Evolutionary conservation across 441 rosid species (phyloP), one percentile per base, ranked within the genome.

Genomic region (Arabidopsis hybrid): DNA sequence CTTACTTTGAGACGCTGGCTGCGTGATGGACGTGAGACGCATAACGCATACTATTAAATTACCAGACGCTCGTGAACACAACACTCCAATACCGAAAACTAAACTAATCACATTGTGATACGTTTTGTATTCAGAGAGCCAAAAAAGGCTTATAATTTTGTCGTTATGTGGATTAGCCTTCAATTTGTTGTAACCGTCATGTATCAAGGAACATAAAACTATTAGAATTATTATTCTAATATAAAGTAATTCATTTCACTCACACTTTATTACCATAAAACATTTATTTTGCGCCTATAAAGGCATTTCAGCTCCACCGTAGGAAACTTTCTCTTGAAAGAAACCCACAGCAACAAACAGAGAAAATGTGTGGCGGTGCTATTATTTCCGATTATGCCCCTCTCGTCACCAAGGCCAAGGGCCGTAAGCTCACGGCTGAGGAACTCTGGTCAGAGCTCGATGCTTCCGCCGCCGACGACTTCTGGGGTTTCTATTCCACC

Each of bases 391-490:
- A 80, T 65, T 72, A 64, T 70, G 35, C 73, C 60, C 80, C 80
- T 72, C 34, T 58, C 59, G 67, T 69, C 53, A 79, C 79, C 21
- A 80, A 81, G 7, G 82, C 78, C 11, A 79, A 82, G 9, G 84
- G 85, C 66, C 81, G 92, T 74, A 81, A 68, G 29, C 69, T 84
- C 68, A 80, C 82, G 26, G 79, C 84, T 1, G 81, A 81, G 40
- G 87, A 88, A 68, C 83, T 85, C 57, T 91, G 98, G 97, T 81
- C 90, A 4, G 87, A 88, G 65, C 83, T 88, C 11, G 92, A 89
- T 79, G 68, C 71, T 69, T 52, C 80, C 74, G 82, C 93, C 12
- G 69, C 65, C 14, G 69, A 65, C 5, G 39, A 67, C 10, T 83
- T 86, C 46, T 65, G 84, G 69, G 87, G 89, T 67, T 67, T 79